Evolutionary conservation across 352 stramenopile species (phyloP).

Genomic region (Phytophthora colocasiae): DNA sequence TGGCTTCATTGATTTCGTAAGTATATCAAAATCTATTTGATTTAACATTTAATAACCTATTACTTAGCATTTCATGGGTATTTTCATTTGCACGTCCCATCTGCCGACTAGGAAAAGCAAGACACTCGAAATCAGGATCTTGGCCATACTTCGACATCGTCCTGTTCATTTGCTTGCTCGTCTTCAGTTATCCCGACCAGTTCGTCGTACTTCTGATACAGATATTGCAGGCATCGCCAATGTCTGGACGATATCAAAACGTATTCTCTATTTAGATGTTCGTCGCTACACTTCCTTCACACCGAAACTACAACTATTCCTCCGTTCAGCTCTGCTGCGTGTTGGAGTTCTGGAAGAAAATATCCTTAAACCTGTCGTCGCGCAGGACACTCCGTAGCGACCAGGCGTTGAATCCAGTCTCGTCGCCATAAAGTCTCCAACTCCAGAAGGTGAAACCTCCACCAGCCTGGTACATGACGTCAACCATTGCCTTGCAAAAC

Average conservation of each 20-base stretch:
- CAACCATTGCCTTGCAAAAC: slow-evolving; percentile 57
- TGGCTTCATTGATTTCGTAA: not conserved
- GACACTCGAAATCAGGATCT: slow-evolving; percentile 6
- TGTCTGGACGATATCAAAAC: not conserved
- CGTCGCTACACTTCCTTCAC: not conserved
- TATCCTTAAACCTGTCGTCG: slow-evolving; percentile 40
- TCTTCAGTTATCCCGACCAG: slow-evolving; percentile 10
- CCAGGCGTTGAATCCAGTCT: slow-evolving; percentile 66
- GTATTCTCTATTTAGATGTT: slow-evolving; percentile 18
- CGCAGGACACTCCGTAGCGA: slow-evolving; percentile 69
- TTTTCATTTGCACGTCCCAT: not conserved
- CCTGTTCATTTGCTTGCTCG: slow-evolving; percentile 8
- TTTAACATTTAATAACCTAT: not conserved
- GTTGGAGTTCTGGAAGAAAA: slow-evolving; percentile 21
- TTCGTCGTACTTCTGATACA: slow-evolving; percentile 3
- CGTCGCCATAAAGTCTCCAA: slow-evolving; percentile 70
- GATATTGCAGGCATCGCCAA: slow-evolving; percentile 1
- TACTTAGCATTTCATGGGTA: not conserved
- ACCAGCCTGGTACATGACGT: slow-evolving; percentile 59
- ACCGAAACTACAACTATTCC: slow-evolving; percentile 13
- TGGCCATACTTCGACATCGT: not conserved
- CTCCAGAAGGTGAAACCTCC: slow-evolving; percentile 80
- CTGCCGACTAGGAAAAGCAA: slow-evolving; percentile 12
- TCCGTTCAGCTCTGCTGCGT: slow-evolving; percentile 16
- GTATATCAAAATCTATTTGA: not conserved